These are phyloP conservation scores for Podospora pseudoanserina DNA, from an alignment of 495 filamentous ascomycete genomes.

Conservation along the genomic window DNA sequence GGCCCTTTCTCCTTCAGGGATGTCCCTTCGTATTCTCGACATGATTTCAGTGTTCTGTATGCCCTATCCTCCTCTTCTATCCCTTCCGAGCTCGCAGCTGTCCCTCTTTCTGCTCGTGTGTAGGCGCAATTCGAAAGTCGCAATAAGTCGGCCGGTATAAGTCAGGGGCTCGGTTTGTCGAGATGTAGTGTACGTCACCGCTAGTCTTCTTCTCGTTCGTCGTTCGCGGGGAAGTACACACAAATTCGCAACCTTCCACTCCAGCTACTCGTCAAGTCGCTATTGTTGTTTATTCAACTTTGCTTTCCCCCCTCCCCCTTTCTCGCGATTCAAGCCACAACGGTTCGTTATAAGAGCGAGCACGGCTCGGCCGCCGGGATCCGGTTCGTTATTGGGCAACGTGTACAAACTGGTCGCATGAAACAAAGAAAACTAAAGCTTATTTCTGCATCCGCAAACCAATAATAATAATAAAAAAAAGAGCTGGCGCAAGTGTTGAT, in stretches of 20 bases:
- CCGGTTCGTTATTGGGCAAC: neutral
- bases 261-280: neutral
- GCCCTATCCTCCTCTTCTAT: neutral
- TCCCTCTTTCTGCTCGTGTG: neutral
- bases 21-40: neutral
- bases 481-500: neutral
- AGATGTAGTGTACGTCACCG: neutral
- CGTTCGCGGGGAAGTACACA: neutral
- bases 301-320: neutral
- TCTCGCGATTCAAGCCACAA: neutral
- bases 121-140: neutral
- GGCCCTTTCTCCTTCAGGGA: neutral
- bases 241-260: neutral
- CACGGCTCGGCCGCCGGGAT: neutral
- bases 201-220: neutral
- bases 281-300: neutral
- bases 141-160: neutral
- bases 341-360: neutral
- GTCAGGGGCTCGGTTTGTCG: neutral
- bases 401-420: neutral
- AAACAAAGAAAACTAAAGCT: conserved; percentile 2
- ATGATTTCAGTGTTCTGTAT: neutral
- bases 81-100: neutral
- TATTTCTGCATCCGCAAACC: neutral
- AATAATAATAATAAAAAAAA: neutral